Evolutionary conservation across 805 yeast species (phyloP).

Genomic region (Yarrowia divulgata): DNA sequence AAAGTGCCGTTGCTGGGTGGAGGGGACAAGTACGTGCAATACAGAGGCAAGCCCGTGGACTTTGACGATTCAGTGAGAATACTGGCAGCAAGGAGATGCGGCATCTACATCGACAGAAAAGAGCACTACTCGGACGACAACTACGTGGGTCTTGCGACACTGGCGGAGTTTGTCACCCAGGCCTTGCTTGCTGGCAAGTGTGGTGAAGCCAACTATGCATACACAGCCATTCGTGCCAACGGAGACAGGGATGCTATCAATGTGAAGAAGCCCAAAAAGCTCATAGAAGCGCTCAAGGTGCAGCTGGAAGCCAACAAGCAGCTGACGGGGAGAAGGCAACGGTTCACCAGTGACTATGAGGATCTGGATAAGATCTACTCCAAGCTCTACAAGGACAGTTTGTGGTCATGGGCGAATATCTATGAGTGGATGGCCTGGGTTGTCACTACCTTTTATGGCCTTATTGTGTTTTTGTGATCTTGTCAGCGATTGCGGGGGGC

Average conservation of each 20-base stretch:
- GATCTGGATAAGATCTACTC: slow-evolving; percentile 5
- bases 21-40: not conserved
- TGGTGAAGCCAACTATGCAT: slow-evolving; percentile 24
- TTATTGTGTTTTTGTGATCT: not conserved
- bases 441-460: slow-evolving; percentile 1
- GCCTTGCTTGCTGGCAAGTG: not conserved
- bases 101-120: not conserved
- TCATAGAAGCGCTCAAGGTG: slow-evolving; percentile 1
- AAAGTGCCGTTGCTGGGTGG: slow-evolving; percentile 6
- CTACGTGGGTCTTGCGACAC: not conserved
- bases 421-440: slow-evolving; percentile 13
- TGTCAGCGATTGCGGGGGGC: not conserved
- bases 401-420: slow-evolving; percentile 12
- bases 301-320: not conserved
- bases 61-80: not conserved
- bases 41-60: not conserved
- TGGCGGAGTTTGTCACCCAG: not conserved
- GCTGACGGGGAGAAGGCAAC: not conserved
- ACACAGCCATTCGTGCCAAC: not conserved
- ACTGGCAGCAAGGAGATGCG: not conserved
- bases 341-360: not conserved
- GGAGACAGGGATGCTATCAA: not conserved
- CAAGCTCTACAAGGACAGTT: slow-evolving; percentile 1
- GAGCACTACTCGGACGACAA: slow-evolving; percentile 1
- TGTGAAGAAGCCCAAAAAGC: slow-evolving; percentile 1